Conservation (phyloP, 331 rosid genomes). For the Dryas integrifolia region DNA sequence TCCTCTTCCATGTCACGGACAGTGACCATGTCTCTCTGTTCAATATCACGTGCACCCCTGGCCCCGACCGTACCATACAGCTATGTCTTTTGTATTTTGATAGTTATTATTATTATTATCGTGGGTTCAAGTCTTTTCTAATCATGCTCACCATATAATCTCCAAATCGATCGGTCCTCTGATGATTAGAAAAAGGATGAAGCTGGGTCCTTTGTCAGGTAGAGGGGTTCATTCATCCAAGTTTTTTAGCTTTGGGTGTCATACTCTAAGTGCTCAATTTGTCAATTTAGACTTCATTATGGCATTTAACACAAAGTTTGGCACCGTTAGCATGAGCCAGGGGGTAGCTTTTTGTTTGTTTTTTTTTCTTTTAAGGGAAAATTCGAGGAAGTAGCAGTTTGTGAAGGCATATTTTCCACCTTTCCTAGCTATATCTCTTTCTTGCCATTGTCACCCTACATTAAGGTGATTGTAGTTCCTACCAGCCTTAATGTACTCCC, state of each 20-base stretch:
- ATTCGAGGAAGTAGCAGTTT: no score
- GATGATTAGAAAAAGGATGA: slow-evolving; percentile 3
- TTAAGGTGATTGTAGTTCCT: not conserved
- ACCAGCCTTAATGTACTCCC: not conserved
- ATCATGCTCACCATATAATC: slow-evolving; percentile 7
- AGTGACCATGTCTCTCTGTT: slow-evolving; percentile 35
- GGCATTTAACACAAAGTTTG: not conserved
- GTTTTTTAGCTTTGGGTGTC: not conserved
- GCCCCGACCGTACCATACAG: slow-evolving; percentile 30
- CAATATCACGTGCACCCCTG: slow-evolving; percentile 47
- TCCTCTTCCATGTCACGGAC: slow-evolving; percentile 41
- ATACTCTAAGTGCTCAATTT: not conserved
- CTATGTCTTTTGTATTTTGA: slow-evolving; percentile 15
- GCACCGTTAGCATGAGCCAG: no score
- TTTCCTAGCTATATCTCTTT: not conserved
- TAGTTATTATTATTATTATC: not conserved
- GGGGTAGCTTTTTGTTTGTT: no score
- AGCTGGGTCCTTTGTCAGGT: not conserved
- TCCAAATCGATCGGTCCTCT: not conserved
- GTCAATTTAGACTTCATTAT: not conserved
- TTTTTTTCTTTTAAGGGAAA: no score
- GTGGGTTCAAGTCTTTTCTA: not conserved
- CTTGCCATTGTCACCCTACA: slow-evolving; percentile 7
- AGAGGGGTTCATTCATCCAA: not conserved
- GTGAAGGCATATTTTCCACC: not conserved